Evolutionary conservation across 306 rosid genomes (phyloP).

Genomic region (Lotus japonicus): DNA sequence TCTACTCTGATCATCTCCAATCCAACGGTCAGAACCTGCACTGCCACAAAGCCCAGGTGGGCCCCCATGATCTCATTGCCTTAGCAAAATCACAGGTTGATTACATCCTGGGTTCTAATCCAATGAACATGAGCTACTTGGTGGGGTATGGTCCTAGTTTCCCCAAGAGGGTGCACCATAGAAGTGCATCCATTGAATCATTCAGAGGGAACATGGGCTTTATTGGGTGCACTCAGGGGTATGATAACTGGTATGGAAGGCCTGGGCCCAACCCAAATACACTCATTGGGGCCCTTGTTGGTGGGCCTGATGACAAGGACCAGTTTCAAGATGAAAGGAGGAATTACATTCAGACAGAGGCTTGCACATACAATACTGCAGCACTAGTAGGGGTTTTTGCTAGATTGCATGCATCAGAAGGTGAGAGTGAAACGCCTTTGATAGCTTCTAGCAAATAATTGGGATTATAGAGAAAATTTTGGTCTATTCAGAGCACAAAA

Average conservation of each 20-base stretch:
- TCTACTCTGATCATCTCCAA: constrained; percentile 52
- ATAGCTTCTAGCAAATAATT: constrained; percentile 11
- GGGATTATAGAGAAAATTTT: background rate
- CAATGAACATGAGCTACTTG: constrained; percentile 58
- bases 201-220: constrained; percentile 39
- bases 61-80: constrained; percentile 30
- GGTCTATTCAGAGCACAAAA: background rate
- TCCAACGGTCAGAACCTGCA: constrained; percentile 34
- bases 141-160: constrained; percentile 53
- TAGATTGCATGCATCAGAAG: constrained; percentile 28
- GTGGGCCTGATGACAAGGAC: constrained; percentile 65
- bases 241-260: constrained; percentile 55
- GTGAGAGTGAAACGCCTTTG: background rate
- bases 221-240: constrained; percentile 80
- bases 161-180: constrained; percentile 62
- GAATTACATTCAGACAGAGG: constrained; percentile 68
- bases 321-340: constrained; percentile 48
- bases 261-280: constrained; percentile 51
- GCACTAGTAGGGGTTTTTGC: constrained; percentile 71
- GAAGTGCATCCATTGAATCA: constrained; percentile 78
- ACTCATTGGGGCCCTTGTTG: constrained; percentile 65
- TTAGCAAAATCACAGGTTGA: constrained; percentile 73
- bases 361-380: constrained; percentile 83
- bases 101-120: constrained; percentile 79
- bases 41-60: constrained; percentile 34